Conservation (phyloP, 768 basidiomycete species). For the Macrolepiota fuliginosa region DNA sequence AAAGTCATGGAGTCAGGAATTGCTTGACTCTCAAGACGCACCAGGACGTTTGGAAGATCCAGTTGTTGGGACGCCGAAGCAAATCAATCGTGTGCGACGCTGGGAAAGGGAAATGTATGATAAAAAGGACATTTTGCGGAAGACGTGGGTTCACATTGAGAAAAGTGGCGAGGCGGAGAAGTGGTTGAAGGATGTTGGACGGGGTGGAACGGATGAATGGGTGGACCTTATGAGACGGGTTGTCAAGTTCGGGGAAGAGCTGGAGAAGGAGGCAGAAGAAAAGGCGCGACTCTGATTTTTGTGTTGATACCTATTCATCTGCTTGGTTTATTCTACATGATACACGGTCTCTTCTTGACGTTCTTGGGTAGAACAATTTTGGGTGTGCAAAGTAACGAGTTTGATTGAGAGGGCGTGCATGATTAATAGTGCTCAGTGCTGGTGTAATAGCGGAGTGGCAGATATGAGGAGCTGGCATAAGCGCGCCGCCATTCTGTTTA, state of each 20-base stretch:
- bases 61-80: background rate
- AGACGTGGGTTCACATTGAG: slow-evolving; percentile 59
- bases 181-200: slow-evolving; percentile 66
- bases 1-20: background rate
- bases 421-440: too few relatives aligned
- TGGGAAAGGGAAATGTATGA: slow-evolving; percentile 63
- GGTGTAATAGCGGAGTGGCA: too few relatives aligned
- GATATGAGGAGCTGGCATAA: too few relatives aligned
- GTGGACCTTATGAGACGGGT: slow-evolving; percentile 39
- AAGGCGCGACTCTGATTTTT: slow-evolving; percentile 10
- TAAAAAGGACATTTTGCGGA: slow-evolving; percentile 44
- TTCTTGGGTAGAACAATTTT: background rate
- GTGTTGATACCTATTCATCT: background rate
- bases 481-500: too few relatives aligned
- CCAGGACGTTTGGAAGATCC: background rate
- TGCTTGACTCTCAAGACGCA: background rate
- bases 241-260: slow-evolving; percentile 26
- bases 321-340: background rate
- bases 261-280: slow-evolving; percentile 12
- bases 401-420: too few relatives aligned
- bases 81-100: slow-evolving; percentile 31
- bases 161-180: slow-evolving; percentile 50
- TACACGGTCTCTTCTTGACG: background rate
- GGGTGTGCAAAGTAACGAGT: too few relatives aligned
- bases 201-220: slow-evolving; percentile 62